These are phyloP conservation scores for Zanthoxylum bungeanum DNA, from an alignment of 345 rosid genomes.

Conservation along the genomic window DNA sequence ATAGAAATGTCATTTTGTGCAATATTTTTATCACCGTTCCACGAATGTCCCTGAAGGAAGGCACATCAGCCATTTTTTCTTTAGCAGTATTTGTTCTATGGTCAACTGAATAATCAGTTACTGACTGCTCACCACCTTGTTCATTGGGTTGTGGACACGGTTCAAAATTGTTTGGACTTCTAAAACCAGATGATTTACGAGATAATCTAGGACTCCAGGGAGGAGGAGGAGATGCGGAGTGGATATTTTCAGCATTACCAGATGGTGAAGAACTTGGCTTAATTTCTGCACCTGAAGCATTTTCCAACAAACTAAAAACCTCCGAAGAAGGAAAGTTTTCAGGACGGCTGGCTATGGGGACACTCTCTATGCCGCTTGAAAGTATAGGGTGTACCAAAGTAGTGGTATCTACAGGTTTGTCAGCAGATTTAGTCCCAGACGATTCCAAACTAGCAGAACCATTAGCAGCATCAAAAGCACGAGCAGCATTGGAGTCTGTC, in stretches of 20 bases:
- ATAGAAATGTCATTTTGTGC: slow-evolving; percentile 34
- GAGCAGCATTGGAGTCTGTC: slow-evolving; percentile 39
- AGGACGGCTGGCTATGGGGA: slow-evolving; percentile 22
- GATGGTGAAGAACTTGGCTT: slow-evolving; percentile 31
- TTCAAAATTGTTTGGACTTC: slow-evolving; percentile 34
- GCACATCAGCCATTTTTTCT: slow-evolving; percentile 27
- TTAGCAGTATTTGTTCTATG: slow-evolving; percentile 26
- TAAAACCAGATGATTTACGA: slow-evolving; percentile 38
- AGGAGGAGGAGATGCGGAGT: slow-evolving; percentile 33
- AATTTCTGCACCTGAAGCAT: slow-evolving; percentile 27
- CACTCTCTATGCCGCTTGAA: slow-evolving; percentile 26
- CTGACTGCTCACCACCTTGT: slow-evolving; percentile 38
- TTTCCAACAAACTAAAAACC: slow-evolving; percentile 27
- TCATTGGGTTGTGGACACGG: slow-evolving; percentile 27
- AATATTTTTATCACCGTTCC: slow-evolving; percentile 36
- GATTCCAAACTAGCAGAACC: slow-evolving; percentile 27
- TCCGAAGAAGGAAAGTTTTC: slow-evolving; percentile 40
- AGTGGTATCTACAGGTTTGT: slow-evolving; percentile 21
- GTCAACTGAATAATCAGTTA: slow-evolving; percentile 35
- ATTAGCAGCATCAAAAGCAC: slow-evolving; percentile 28
- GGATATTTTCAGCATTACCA: slow-evolving; percentile 35
- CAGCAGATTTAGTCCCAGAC: slow-evolving; percentile 34
- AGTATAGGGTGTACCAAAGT: slow-evolving; percentile 16
- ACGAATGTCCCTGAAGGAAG: slow-evolving; percentile 32
- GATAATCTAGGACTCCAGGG: slow-evolving; percentile 46